phyloP scores from a whole-genome alignment of 2,329 filamentous ascomycete genomes.

The Pseudocercospora eumusae region DNA sequence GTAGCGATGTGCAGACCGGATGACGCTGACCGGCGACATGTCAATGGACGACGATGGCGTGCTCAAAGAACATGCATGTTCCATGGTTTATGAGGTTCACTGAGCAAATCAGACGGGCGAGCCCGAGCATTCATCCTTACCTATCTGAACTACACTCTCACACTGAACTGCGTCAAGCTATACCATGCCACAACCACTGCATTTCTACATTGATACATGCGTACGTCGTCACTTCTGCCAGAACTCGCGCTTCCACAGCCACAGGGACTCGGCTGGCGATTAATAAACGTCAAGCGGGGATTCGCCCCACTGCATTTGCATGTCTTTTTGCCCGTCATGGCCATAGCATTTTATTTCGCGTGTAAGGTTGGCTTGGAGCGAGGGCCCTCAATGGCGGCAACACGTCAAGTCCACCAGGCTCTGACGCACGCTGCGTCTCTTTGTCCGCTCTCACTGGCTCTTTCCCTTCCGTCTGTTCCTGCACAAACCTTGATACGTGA shows the following conservation, averaged over 20 bases:
- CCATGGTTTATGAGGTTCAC: background rate
- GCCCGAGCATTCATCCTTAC: conserved; percentile 6
- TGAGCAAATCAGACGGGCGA: conserved; percentile 9
- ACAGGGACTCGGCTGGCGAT: conserved; percentile 10
- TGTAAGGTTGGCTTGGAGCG: background rate
- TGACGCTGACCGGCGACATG: background rate
- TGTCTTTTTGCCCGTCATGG: too few species aligned
- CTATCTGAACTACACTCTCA: conserved; percentile 6
- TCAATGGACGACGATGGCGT: conserved; percentile 11
- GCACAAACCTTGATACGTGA: background rate
- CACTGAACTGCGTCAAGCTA: background rate
- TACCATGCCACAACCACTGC: background rate
- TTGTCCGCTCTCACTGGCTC: conserved; percentile 6
- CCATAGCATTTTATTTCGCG: too few species aligned
- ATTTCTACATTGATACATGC: conserved; percentile 3
- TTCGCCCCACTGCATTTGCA: conserved; percentile 14
- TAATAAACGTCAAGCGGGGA: conserved; percentile 10
- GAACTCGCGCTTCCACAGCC: background rate
- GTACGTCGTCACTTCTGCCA: conserved; percentile 6
- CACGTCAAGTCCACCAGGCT: conserved; percentile 2
- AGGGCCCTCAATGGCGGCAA: conserved; percentile 1
- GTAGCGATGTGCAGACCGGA: conserved; percentile 3
- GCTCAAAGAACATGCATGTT: conserved; percentile 1
- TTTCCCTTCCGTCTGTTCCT: background rate
- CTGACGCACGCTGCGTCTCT: conserved; percentile 2